Evolutionary conservation across 768 basidiomycete species (phyloP).

Genomic region (Tylopilus cervinicoccineus): DNA sequence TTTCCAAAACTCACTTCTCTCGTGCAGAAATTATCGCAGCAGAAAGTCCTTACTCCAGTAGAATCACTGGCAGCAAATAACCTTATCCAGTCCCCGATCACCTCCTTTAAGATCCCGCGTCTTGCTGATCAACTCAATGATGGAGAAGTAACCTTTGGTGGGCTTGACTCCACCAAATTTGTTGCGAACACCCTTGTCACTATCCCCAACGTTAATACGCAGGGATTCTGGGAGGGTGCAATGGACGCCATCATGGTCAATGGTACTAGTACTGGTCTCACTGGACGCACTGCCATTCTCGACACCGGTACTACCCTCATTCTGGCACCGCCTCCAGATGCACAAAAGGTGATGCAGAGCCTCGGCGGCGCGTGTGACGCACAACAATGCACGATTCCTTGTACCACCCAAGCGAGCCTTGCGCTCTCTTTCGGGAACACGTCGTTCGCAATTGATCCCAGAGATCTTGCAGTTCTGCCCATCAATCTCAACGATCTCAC

Average conservation of each 20-base stretch:
- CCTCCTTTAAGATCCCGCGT: conserved; percentile 79
- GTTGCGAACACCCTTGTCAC: conserved; percentile 53
- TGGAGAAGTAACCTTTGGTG: conserved; percentile 81
- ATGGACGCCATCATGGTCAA: conserved; percentile 58
- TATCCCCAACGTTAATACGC: conserved; percentile 55
- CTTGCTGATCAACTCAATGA: conserved; percentile 59
- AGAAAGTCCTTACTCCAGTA: conserved; percentile 62
- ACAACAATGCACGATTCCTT: conserved; percentile 60
- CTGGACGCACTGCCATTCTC: conserved; percentile 66
- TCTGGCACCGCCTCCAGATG: conserved; percentile 44
- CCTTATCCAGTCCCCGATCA: conserved; percentile 59
- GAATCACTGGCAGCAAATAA: conserved; percentile 61
- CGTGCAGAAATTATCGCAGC: conserved; percentile 55
- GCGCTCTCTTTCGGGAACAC: conserved; percentile 57
- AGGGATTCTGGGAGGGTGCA: conserved; percentile 80
- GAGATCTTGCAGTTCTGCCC: conserved; percentile 60
- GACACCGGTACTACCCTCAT: conserved; percentile 49
- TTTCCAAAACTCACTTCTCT: background rate
- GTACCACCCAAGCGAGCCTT: conserved; percentile 50
- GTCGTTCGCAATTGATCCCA: conserved; percentile 58
- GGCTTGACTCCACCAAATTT: conserved; percentile 68
- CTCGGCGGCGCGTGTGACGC: conserved; percentile 50
- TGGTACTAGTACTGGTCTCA: conserved; percentile 47
- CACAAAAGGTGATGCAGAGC: conserved; percentile 53
- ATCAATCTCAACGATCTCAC: conserved; percentile 44